Evolutionary conservation across 108 stramenopile species (phyloP), one percentile per base, ranked within the genome.

Genomic region (Fragilaria radians): DNA sequence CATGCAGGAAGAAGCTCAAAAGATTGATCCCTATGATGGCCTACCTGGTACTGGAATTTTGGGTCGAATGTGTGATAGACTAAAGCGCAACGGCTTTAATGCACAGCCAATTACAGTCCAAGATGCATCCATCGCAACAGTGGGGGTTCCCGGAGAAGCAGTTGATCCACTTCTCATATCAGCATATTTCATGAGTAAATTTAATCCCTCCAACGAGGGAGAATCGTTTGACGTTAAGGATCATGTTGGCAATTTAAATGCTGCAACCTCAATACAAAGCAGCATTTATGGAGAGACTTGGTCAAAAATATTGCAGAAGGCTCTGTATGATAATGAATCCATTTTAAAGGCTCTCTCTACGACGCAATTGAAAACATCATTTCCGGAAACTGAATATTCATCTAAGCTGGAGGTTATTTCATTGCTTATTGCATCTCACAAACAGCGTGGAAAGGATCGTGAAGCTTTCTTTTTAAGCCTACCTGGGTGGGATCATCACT

Each of bases 401-500:
- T 4, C 3, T 3, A 55, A 46, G 52, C 33, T 76, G 22, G 32
- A 58, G 29, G 66, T 68, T 71, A 70, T 88, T 22, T 59, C 75
- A 19, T 77, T 68, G 29, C 66, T 83, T 48, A 81, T 83, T 26
- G 57, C 68, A 48, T 65, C 82, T 27, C 74, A 71, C 22, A 24
- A 48, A 19, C 65, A 52, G 19, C 61, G 82, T 46, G 65, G 73
- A 2, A 46, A 45, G 22, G 76, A 89, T 61, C 72, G 80, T 3
- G 81, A 84, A 54, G 30, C 75, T 21, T 86, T 89, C 62, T 81
- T 63, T 54, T 57, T 79, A 17, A 32, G 54, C 36, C 66, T 71
- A 46, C 82, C 82, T 28, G 82, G 84, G 18, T 89, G 68, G 59
- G 88, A 89, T 59, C 78, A 77, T 46, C 88, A 89, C 54, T 23